These are phyloP conservation scores for Aspergillus ellipticus DNA, from an alignment of 495 filamentous ascomycete genomes.

Conservation along the genomic window DNA sequence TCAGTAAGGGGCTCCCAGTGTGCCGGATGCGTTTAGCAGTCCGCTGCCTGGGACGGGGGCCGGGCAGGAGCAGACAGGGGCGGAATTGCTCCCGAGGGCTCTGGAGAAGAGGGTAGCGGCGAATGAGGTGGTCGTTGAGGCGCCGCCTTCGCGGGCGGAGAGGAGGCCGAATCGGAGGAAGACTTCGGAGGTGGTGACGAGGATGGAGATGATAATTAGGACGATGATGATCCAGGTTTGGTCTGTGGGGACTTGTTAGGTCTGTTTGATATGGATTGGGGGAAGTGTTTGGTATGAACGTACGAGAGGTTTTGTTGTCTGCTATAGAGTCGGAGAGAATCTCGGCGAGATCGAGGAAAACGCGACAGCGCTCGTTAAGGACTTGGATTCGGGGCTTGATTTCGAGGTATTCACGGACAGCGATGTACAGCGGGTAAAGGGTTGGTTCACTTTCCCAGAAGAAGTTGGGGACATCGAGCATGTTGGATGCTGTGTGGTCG, in stretches of 20 bases:
- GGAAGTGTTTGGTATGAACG: too few relatives aligned
- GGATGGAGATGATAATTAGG: constrained; percentile 83
- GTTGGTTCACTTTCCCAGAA: constrained; percentile 98
- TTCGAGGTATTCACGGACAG: constrained; percentile 95
- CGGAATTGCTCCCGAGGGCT: constrained; percentile 3
- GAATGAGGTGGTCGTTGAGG: constrained; percentile 10
- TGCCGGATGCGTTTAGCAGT: neutral
- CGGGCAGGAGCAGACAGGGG: neutral
- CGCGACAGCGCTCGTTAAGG: constrained; percentile 91
- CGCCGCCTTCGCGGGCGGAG: constrained; percentile 30
- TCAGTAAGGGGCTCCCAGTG: neutral
- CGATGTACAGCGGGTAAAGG: constrained; percentile 88
- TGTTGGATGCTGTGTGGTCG: constrained; percentile 71
- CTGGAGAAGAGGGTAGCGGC: constrained; percentile 13
- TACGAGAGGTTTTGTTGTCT: constrained; percentile 86
- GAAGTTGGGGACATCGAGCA: constrained; percentile 96
- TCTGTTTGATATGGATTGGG: neutral
- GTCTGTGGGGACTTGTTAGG: constrained; percentile 28
- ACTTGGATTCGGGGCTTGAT: constrained; percentile 93
- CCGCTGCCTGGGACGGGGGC: neutral
- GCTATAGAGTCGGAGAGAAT: constrained; percentile 90
- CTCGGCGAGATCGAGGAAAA: constrained; percentile 95
- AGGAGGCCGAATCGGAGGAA: constrained; percentile 82
- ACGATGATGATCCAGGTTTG: constrained; percentile 99
- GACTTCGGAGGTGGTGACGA: constrained; percentile 88